Base-by-base conservation (phyloP, 2,329 filamentous ascomycete genomes). In the Penicillium griseofulvum region DNA sequence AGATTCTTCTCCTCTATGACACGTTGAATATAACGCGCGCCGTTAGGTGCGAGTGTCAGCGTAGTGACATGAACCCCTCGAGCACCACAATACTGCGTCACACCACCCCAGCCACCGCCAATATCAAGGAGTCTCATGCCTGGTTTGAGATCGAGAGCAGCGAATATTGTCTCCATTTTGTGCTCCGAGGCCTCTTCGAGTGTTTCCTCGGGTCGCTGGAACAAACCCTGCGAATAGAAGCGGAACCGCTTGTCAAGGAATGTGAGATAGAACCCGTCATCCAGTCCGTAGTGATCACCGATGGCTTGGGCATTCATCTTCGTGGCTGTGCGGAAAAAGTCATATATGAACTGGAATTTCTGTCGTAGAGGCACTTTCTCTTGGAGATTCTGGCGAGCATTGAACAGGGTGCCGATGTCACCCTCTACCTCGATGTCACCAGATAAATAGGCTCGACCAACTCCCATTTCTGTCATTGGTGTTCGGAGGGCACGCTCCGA, bases 41-140 rank as follows among this genome's bases (percentile, higher is more conserved):
- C 41, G 10, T 55, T 48, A 3, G 38, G 10, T 6, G 56, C 44
- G 10, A 58, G 4, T 4, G 52, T 58, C 34, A 58, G 44, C 1
- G 56, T 59, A 0, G 57, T 61, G 39, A 61, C 59, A 37, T 61
- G 57, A 8, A 61, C 54, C 14, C 59, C 57, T 41, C 59, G 57
- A 29, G 51, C 51, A 36, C 54, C 57, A 34, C 59, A 61, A 37
- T 57, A 61, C 45, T 59, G 56, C 9, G 59, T 61, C 7, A 61
- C 57, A 0, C 57, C 54, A 41, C 59, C 57, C 59, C 59, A 61
- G n/a, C 56, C 59, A 22, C 59, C 57, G 6, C 57, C 59, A 36
- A 61, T 53, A 48, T 59, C 59, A 12, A 61, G 54, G 5, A 61
- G 12, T 5, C 54, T 54, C 54, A 55, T 55, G 1, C 57, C 59